A percentile compares a stretch with the other conserved stretches of the same genome.
Conservation (phyloP, 371 early-diverging fungal genomes). For the Actinomortierella ambigua region DNA sequence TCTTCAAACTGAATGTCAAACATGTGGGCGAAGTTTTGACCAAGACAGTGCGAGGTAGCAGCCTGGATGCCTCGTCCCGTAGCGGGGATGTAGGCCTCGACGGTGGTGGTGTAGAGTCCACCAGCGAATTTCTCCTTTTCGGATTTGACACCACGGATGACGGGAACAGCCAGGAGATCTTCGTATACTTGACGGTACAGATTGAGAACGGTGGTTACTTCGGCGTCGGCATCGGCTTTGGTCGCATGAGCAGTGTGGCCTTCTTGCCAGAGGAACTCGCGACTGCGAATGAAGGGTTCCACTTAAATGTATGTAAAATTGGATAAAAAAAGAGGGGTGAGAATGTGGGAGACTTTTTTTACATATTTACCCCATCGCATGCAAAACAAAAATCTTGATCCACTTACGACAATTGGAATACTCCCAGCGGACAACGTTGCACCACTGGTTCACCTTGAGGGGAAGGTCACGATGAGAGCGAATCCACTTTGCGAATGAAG, state of each 20-base stretch:
- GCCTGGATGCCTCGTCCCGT: conserved; percentile 99
- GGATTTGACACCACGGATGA: conserved; percentile 96
- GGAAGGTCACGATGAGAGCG: conserved; percentile 98
- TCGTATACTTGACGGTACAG: conserved; percentile 95
- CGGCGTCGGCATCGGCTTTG: conserved; percentile 85
- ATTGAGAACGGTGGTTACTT: conserved; percentile 91
- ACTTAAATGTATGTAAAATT: too few species aligned
- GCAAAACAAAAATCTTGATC: too few species aligned
- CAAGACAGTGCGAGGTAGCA: conserved; percentile 98
- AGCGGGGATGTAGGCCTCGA: conserved; percentile 97
- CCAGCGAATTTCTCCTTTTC: conserved; percentile 99
- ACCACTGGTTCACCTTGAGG: conserved; percentile 99
- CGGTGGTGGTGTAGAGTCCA: conserved; percentile 96
- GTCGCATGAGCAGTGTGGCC: conserved; percentile 97
- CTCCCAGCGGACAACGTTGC: conserved; percentile 99
- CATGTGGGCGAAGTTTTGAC: conserved; percentile 99
- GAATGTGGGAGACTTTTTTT: too few species aligned
- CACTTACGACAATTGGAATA: conserved; percentile 93
- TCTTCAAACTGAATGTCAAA: conserved; percentile 86
- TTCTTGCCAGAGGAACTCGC: conserved; percentile 99
- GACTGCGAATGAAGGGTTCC: conserved; percentile 97
- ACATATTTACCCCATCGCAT: too few species aligned
- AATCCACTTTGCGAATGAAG: conserved; percentile 98
- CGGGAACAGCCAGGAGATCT: conserved; percentile 97
- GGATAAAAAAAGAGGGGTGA: too few species aligned